Evolutionary conservation across 164 flowering plant species (phyloP), one percentile per base, ranked within the genome.

Genomic region (Houttuynia cordata): DNA sequence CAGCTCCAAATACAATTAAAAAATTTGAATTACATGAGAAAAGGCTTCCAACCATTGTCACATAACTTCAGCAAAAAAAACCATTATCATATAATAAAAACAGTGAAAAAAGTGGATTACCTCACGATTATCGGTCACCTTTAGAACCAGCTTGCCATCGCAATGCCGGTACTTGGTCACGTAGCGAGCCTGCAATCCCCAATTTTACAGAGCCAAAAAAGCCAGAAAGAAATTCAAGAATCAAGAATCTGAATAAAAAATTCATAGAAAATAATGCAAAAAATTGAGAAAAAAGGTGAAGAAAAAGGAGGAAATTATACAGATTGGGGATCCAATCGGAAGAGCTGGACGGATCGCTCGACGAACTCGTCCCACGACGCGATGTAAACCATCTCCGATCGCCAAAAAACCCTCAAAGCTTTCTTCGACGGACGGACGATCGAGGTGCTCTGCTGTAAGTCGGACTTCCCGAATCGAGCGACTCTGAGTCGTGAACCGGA

Each of bases 141-240:
- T 93, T 57, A 90, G 87, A 55, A 93, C 94, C 84, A 93, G 78
- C 73, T 87, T 93, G 13, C 96, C 99, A 45, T 93, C 99, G 59
- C 88, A 88, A 51, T 90, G 87, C 59, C 96, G 62, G 67, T 93
- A 93, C 68, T 93, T 93, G 85, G 80, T 82, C 62, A 68, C 74
- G 69, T 87, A 90, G 25, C 98, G 79, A 14, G 98, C 80, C 93
- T 83, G 63, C 9, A 12, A 45, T 45, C 49, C 49, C 14, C 45
- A 41, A 12, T 12, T 45, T 45, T 30, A 2, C 37, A 30, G 37
- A 23, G 23, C 57, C 17, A 54, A 53, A 54, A 54, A 17, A 18
- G n/a, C n/a, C 42, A n/a, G 45, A 13, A 55, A 59, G 49, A 30
- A 50, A 24, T 24, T 22, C 9, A 56, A 58, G 42, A 41, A 34